phyloP scores from a whole-genome alignment of 2,329 filamentous ascomycete genomes.

The Aspergillus sp. region DNA sequence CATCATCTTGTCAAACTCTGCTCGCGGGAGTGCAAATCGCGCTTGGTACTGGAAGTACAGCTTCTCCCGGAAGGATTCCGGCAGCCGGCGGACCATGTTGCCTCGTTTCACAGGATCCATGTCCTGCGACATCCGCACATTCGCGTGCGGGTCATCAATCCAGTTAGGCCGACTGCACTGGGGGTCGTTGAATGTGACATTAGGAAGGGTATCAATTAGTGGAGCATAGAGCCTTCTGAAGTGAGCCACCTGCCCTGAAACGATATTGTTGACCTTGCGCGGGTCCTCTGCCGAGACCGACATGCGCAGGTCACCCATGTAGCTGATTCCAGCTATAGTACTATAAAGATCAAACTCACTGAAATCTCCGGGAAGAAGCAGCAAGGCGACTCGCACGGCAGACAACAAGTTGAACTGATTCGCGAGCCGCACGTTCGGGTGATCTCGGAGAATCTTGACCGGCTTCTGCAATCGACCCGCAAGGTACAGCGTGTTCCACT shows the following conservation, averaged over 20 bases:
- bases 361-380: conserved; percentile 75
- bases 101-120: conserved; percentile 85
- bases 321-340: conserved; percentile 85
- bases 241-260: conserved; percentile 79
- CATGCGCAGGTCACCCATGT: conserved; percentile 96
- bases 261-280: conserved; percentile 88
- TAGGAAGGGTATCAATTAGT: conserved; percentile 80
- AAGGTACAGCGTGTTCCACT: conserved; percentile 94
- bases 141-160: conserved; percentile 53
- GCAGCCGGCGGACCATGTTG: conserved; percentile 92
- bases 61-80: conserved; percentile 74
- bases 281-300: conserved; percentile 79
- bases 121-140: conserved; percentile 69
- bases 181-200: conserved; percentile 65
- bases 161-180: conserved; percentile 51
- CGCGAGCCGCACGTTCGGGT: conserved; percentile 80
- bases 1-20: conserved; percentile 79
- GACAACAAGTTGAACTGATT: conserved; percentile 95
- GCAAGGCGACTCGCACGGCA: conserved; percentile 77
- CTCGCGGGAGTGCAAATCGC: conserved; percentile 74
- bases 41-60: conserved; percentile 93
- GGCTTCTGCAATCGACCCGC: conserved; percentile 93
- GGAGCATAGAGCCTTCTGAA: conserved; percentile 88
- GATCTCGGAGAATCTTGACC: conserved; percentile 92
- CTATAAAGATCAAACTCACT: conserved; percentile 81